A percentile compares a stretch with the other conserved stretches of the same genome.
Conservation (phyloP, 2,329 filamentous ascomycete genomes). For the Pyrenophora teres region DNA sequence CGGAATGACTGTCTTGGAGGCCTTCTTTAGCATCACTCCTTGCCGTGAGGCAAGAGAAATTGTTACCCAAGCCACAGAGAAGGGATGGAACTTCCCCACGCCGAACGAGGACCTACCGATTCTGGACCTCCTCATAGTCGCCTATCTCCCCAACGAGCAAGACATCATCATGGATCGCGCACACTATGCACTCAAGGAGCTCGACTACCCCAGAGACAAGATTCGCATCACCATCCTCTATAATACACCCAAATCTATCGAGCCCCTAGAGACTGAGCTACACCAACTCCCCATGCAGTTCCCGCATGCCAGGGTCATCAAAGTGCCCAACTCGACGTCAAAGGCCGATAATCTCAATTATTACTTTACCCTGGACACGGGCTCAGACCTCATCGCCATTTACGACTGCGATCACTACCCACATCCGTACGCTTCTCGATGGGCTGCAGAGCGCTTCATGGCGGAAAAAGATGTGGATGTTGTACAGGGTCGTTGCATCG, state of each 20-base stretch:
- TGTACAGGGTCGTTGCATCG: constrained; percentile 56
- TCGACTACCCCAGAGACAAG: constrained; percentile 53
- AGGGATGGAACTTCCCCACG: constrained; percentile 50
- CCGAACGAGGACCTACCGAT: constrained; percentile 49
- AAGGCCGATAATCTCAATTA: constrained; percentile 59
- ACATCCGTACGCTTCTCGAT: constrained; percentile 55
- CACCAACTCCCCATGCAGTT: constrained; percentile 46
- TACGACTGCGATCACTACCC: constrained; percentile 59
- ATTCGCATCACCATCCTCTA: constrained; percentile 56
- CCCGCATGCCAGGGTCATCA: constrained; percentile 52
- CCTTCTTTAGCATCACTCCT: constrained; percentile 48
- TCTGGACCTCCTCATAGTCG: constrained; percentile 56
- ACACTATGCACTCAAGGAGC: constrained; percentile 53
- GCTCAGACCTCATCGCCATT: constrained; percentile 54
- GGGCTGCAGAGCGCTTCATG: constrained; percentile 56
- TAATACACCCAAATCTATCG: constrained; percentile 55
- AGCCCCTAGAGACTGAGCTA: constrained; percentile 53
- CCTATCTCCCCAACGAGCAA: constrained; percentile 58
- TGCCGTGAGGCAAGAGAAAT: constrained; percentile 46
- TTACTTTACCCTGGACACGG: constrained; percentile 52
- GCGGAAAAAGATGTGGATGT: constrained; percentile 52
- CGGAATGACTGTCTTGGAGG: constrained; percentile 50
- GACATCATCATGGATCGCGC: constrained; percentile 57
- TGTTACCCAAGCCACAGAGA: constrained; percentile 46
- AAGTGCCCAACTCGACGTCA: constrained; percentile 55